A percentile compares a stretch with the other conserved stretches of the same genome.
phyloP scores from a whole-genome alignment of 1,139 yeast genomes.

The Entelexis sorbosivorans region DNA sequence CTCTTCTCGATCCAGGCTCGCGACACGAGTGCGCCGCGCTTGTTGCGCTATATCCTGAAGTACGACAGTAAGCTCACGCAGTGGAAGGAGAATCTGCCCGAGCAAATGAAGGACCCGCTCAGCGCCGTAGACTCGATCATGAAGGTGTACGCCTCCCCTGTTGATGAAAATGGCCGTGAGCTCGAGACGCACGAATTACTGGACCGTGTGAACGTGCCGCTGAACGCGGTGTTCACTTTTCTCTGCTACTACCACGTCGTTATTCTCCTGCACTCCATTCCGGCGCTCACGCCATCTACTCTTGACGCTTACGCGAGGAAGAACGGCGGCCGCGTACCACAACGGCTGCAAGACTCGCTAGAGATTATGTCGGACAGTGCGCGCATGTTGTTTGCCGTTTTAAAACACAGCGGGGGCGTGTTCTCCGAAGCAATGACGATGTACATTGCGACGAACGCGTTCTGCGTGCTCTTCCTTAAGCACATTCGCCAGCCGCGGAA shows the following conservation, averaged over 20 bases:
- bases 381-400: background rate
- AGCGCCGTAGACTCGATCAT: background rate
- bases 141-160: background rate
- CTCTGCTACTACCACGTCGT: conserved; percentile 25
- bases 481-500: conserved; percentile 19
- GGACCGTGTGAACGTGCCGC: background rate
- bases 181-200: conserved; percentile 9
- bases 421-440: conserved; percentile 6
- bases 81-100: conserved; percentile 29
- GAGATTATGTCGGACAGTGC: conserved; percentile 13
- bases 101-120: conserved; percentile 25
- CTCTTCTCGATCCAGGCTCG: conserved; percentile 30
- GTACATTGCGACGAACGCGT: conserved; percentile 13
- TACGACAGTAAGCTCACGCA: conserved; percentile 29
- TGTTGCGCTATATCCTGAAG: conserved; percentile 25
- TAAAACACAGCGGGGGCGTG: background rate
- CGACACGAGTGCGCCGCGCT: conserved; percentile 26
- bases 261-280: conserved; percentile 26
- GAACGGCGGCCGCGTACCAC: conserved; percentile 8
- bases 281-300: conserved; percentile 29
- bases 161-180: background rate
- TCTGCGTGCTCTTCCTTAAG: conserved; percentile 19
- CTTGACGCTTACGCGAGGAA: conserved; percentile 6
- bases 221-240: background rate
- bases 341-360: conserved; percentile 10